Base-by-base conservation (phyloP, 2,329 filamentous ascomycete species). In the Rhynchosporium graminicola region DNA sequence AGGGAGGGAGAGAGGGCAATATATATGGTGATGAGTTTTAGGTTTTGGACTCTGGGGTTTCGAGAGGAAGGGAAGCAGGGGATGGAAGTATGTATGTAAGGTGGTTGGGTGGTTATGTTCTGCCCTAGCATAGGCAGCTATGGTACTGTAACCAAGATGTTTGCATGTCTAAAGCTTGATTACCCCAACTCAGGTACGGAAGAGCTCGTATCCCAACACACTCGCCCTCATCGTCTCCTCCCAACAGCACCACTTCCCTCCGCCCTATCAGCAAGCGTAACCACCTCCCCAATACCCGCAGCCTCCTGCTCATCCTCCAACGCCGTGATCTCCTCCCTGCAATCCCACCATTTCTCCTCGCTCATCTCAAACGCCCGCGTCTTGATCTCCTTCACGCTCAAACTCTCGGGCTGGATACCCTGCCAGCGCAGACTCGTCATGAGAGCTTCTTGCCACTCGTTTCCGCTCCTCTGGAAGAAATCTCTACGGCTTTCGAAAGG, bases 321-420 rank as follows among this genome's bases (percentile, higher is more conserved):
- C 6, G 87, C 89, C 59, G 88, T 89, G 68, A 99, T 90, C 78
- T 98, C 94, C 79, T 99, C 95, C 70, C 95, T 85, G 74, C 89
- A 92, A 80, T 97, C 95, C 95, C 95, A 99, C 95, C 95, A 99
- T 76, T 96, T 97, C 78, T 93, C 90, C 77, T 99, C 95, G 46
- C 93, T 93, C 67, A 92, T 83, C 73, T 92, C 89, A 75, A 97
- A 99, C 0, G 92, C 95, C 74, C 87, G 87, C 71, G 93, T 89
- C 76, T 96, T 92, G 71, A 98, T 87, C 79, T 98, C 95, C 80
- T 99, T 99, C 72, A 96, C 80, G 0, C 86, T 82, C 67, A 91
- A 82, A 46, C 86, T 82, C 75, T 90, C 89, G 3, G 84, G 83
- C 67, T 87, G 83, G 50, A 86, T 79, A 40, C 84, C 84, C 75